Evolutionary conservation across 371 early-diverging fungal genomes (phyloP).

Genomic region (Circinella minor): DNA sequence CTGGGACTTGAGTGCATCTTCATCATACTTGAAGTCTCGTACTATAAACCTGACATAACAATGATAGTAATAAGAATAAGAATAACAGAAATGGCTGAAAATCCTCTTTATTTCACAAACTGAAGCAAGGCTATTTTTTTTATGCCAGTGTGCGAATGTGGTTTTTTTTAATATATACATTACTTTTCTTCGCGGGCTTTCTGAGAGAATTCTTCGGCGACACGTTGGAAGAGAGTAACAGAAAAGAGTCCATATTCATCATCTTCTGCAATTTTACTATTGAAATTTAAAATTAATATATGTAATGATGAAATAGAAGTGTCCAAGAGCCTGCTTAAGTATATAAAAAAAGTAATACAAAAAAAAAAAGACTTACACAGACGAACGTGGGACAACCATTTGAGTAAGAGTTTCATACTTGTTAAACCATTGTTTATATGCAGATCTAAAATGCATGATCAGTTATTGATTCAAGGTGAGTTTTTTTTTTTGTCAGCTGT

Average conservation of each 20-base stretch:
- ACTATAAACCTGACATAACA: conserved; percentile 73
- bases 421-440: conserved; percentile 81
- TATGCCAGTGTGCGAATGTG: not conserved
- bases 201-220: conserved; percentile 85
- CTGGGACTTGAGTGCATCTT: conserved; percentile 75
- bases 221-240: conserved; percentile 89
- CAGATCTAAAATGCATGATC: conserved; percentile 40
- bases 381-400: conserved; percentile 96
- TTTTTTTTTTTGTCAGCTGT: not conserved
- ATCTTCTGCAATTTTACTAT: conserved; percentile 87
- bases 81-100: no score
- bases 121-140: no score
- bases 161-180: not conserved
- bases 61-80: not conserved
- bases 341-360: no score
- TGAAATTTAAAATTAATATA: not conserved
- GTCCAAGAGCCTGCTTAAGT: no score
- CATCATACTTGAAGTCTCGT: conserved; percentile 93
- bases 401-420: conserved; percentile 88
- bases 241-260: conserved; percentile 91
- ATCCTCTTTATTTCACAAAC: no score
- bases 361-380: conserved; percentile 62
- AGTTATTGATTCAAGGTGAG: no score
- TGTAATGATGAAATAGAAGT: no score
- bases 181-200: conserved; percentile 89